Percentiles rank a stretch among this genome's conserved stretches.
Evolutionary conservation across 176 grass and related monocot species (phyloP).

Genomic region (Themeda triandra): DNA sequence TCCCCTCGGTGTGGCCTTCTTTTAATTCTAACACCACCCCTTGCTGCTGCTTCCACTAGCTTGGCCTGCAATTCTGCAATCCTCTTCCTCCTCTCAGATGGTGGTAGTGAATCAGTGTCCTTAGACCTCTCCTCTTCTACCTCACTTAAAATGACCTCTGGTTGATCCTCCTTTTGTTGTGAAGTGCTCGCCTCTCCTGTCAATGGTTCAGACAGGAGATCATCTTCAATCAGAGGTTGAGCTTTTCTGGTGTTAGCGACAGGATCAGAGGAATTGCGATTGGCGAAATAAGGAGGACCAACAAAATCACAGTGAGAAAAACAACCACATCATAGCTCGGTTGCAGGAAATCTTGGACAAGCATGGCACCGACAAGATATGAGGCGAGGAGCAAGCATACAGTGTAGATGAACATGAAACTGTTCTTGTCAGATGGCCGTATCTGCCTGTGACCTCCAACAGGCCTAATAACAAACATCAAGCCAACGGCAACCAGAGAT

Average conservation of each 20-base stretch:
- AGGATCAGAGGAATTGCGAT: conserved; percentile 49
- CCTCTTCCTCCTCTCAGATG: conserved; percentile 63
- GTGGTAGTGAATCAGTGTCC: conserved; percentile 42
- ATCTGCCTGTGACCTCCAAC: conserved; percentile 65
- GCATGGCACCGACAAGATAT: conserved; percentile 73
- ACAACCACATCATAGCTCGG: conserved; percentile 41
- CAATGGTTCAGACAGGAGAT: conserved; percentile 30
- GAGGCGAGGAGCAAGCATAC: conserved; percentile 71
- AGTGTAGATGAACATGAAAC: conserved; percentile 67
- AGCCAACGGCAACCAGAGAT: conserved; percentile 51
- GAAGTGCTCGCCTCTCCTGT: conserved; percentile 48
- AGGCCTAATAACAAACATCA: conserved; percentile 81
- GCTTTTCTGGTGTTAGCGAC: conserved; percentile 43
- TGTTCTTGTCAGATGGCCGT: conserved; percentile 55
- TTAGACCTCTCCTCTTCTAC: conserved; percentile 62
- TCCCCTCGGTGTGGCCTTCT: conserved; percentile 60
- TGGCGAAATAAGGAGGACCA: conserved; percentile 50
- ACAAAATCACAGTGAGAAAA: conserved; percentile 52
- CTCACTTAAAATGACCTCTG: conserved; percentile 59
- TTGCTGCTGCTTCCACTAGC: conserved; percentile 55
- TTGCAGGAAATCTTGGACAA: conserved; percentile 68
- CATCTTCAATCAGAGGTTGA: conserved; percentile 49
- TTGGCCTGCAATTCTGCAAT: conserved; percentile 64
- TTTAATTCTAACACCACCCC: conserved; percentile 68
- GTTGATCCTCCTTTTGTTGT: conserved; percentile 35